Evolutionary conservation across 176 grass and related monocot genomes (phyloP).

Genomic region (Oryza punctata): DNA sequence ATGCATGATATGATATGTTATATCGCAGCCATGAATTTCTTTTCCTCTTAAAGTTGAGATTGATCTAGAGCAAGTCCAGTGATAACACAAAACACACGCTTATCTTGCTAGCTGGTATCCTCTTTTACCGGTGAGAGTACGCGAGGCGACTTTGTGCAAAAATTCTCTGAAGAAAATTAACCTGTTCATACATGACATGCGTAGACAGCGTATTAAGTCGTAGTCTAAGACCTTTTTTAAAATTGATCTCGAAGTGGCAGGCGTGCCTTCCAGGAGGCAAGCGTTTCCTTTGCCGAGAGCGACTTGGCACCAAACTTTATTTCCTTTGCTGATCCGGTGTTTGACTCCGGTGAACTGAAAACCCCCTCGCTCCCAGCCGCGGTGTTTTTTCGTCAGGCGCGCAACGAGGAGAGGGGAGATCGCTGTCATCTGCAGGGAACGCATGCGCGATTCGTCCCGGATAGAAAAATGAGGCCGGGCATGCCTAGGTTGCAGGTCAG

Average conservation of each 20-base stretch:
- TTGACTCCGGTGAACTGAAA: conserved; percentile 22
- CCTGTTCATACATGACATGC: not conserved
- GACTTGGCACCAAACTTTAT: conserved; percentile 39
- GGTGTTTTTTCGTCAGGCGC: conserved; percentile 2
- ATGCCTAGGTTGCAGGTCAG: not conserved
- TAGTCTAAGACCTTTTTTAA: not conserved
- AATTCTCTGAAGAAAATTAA: not conserved
- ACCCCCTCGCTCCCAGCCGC: not conserved
- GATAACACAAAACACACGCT: not conserved
- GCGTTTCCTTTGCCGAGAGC: conserved; percentile 26
- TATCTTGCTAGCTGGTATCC: not conserved
- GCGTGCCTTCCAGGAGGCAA: conserved; percentile 40
- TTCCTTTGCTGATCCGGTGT: conserved; percentile 32
- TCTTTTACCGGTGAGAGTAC: not conserved
- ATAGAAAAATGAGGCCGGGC: not conserved
- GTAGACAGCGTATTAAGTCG: not conserved
- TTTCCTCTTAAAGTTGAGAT: not conserved
- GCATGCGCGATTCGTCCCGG: not conserved
- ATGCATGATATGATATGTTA: too few relatives aligned
- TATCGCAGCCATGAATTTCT: not conserved
- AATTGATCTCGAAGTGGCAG: not conserved
- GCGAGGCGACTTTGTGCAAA: conserved; percentile 9
- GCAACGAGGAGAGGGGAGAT: not conserved
- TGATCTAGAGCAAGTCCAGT: not conserved
- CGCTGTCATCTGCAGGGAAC: not conserved